Conservation (phyloP, 306 rosid species). For the Ziziphus jujuba region DNA sequence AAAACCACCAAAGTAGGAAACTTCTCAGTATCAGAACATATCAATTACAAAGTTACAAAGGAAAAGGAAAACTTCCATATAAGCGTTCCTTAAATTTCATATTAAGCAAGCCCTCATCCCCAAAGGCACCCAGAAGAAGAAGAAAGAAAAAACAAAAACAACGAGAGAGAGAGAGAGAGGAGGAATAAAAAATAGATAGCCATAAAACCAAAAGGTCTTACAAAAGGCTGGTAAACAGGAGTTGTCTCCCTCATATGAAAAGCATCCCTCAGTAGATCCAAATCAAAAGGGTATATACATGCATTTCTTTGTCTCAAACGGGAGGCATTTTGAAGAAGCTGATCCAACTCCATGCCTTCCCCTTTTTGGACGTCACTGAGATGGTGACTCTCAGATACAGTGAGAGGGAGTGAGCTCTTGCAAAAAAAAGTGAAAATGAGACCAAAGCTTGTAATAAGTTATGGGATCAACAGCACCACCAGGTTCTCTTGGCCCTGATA, state of each 20-base stretch:
- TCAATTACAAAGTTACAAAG: no score
- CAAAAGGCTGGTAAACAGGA: slow-evolving; percentile 24
- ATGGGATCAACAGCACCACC: slow-evolving; percentile 36
- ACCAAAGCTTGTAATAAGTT: slow-evolving; percentile 29
- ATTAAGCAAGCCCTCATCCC: neutral
- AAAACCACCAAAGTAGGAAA: no score
- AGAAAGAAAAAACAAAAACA: neutral
- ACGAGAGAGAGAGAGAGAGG: no score
- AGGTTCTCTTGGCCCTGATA: slow-evolving; percentile 35
- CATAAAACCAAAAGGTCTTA: slow-evolving; percentile 18
- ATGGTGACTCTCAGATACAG: slow-evolving; percentile 34
- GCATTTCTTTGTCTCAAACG: slow-evolving; percentile 11
- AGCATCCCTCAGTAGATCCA: slow-evolving; percentile 25
- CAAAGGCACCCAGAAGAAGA: neutral
- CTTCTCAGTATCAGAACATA: no score
- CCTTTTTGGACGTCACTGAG: slow-evolving; percentile 34
- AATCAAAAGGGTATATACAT: slow-evolving; percentile 22
- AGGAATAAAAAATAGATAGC: neutral
- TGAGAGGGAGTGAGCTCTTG: slow-evolving; percentile 32
- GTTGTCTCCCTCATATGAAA: slow-evolving; percentile 32
- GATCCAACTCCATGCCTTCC: slow-evolving; percentile 40
- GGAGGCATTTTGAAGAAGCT: slow-evolving; percentile 19
- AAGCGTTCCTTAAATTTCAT: neutral
- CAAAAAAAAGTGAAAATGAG: slow-evolving; percentile 32
- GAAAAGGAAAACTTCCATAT: no score